phyloP scores from a whole-genome alignment of 768 basidiomycete genomes.

The Xerocomellus dryophilus region DNA sequence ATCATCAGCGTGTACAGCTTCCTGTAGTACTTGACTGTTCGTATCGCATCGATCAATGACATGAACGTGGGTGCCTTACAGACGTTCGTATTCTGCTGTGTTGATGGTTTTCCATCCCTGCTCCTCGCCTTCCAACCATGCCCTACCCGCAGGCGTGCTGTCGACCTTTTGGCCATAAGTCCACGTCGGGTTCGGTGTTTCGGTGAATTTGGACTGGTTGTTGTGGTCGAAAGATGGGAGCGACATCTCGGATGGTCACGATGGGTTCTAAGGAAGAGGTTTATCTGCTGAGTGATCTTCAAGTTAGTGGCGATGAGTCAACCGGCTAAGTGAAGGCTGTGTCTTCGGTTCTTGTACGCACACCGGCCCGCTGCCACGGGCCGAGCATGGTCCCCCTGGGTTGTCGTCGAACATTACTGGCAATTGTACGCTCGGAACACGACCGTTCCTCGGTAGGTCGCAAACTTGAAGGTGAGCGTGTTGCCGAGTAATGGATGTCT shows the following conservation, averaged over 20 bases:
- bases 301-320: no score
- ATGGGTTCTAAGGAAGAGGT: neutral
- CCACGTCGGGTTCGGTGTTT: constrained; percentile 33
- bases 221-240: constrained; percentile 28
- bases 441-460: neutral
- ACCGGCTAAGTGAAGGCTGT: no score
- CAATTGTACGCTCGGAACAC: neutral
- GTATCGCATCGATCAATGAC: neutral
- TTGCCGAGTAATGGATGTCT: neutral
- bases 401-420: neutral
- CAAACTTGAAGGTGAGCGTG: neutral
- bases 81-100: constrained; percentile 26
- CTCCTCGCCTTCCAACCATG: constrained; percentile 33
- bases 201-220: constrained; percentile 23
- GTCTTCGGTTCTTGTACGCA: no score
- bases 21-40: constrained; percentile 9
- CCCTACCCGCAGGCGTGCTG: constrained; percentile 28
- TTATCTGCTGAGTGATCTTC: neutral
- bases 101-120: constrained; percentile 36
- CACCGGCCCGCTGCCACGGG: neutral
- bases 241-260: constrained; percentile 19
- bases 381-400: neutral
- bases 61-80: constrained; percentile 16
- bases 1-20: constrained; percentile 34
- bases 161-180: constrained; percentile 29